Evolutionary conservation across 2,329 filamentous ascomycete genomes (phyloP).

Genomic region (Ceratocystis eucalypticola): DNA sequence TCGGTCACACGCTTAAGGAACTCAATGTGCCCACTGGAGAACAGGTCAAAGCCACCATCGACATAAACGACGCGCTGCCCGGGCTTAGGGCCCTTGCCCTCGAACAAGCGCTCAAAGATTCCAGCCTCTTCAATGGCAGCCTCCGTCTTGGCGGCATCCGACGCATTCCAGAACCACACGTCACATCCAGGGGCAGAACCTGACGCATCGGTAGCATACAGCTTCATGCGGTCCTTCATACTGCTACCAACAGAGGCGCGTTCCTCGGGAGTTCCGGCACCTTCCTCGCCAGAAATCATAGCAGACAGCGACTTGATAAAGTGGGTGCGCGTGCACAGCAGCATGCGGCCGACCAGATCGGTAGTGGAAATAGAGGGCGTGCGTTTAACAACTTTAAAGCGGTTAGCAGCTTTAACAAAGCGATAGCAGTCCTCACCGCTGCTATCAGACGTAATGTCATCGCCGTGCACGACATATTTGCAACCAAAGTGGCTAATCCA

Average conservation of each 20-base stretch:
- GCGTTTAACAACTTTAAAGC: constrained; percentile 93
- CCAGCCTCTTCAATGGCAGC: constrained; percentile 43
- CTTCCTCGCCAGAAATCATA: constrained; percentile 56
- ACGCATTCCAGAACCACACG: constrained; percentile 70
- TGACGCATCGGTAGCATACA: constrained; percentile 79
- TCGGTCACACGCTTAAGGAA: constrained; percentile 69
- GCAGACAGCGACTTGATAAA: constrained; percentile 72
- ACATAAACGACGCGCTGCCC: constrained; percentile 88
- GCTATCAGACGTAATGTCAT: constrained; percentile 92
- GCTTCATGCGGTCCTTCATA: constrained; percentile 63
- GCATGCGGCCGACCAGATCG: constrained; percentile 94
- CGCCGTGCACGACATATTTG: constrained; percentile 88
- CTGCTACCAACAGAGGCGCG: constrained; percentile 46
- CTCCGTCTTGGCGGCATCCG: constrained; percentile 34
- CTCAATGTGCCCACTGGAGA: constrained; percentile 93
- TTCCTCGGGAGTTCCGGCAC: constrained; percentile 55
- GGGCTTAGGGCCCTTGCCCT: constrained; percentile 54
- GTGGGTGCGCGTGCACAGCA: constrained; percentile 87
- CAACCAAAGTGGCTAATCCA: constrained; percentile 96
- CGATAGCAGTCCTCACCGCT: constrained; percentile 93
- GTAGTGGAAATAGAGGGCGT: constrained; percentile 96
- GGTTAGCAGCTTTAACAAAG: constrained; percentile 83
- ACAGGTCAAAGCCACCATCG: constrained; percentile 91
- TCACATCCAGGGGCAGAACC: constrained; percentile 66
- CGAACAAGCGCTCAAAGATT: constrained; percentile 52